Evolutionary conservation across 768 basidiomycete genomes (phyloP).

Genomic region (Phylloporus arenicola): DNA sequence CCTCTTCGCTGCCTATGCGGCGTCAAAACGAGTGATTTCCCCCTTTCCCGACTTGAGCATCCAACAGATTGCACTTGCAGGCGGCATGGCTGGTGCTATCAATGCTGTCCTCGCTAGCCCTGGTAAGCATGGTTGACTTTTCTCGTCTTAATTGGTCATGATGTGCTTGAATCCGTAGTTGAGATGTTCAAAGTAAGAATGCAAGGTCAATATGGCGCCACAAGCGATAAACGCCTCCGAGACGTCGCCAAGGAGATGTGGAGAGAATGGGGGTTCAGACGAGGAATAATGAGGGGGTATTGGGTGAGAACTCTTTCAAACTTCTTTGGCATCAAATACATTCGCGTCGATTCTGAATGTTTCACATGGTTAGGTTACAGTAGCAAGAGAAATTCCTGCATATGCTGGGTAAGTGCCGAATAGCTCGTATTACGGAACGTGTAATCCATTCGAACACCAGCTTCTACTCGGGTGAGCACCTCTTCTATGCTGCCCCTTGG

Average conservation of each 20-base stretch:
- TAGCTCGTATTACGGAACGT: not conserved
- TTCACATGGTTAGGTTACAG: conserved; percentile 57
- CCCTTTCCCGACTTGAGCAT: conserved; percentile 84
- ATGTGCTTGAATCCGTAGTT: conserved; percentile 38
- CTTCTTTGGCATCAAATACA: not conserved
- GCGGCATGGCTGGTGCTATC: conserved; percentile 86
- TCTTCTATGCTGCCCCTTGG: not conserved
- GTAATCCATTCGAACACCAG: conserved; percentile 30
- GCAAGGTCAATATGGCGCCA: conserved; percentile 90
- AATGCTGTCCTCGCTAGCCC: conserved; percentile 92
- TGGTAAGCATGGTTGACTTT: conserved; percentile 36
- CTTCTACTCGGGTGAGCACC: conserved; percentile 55
- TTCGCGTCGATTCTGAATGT: not conserved
- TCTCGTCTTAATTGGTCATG: not conserved
- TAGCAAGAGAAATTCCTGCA: conserved; percentile 91
- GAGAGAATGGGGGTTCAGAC: conserved; percentile 75
- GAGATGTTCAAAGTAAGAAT: conserved; percentile 99
- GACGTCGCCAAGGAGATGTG: conserved; percentile 79
- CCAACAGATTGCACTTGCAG: conserved; percentile 75
- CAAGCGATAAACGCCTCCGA: conserved; percentile 72
- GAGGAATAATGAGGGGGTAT: conserved; percentile 94
- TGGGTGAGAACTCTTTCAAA: conserved; percentile 55
- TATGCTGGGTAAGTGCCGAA: conserved; percentile 62
- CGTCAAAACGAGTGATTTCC: conserved; percentile 75
- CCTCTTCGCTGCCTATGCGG: conserved; percentile 87